Conservation (phyloP, 345 rosid species). For the Luvunga scandens region DNA sequence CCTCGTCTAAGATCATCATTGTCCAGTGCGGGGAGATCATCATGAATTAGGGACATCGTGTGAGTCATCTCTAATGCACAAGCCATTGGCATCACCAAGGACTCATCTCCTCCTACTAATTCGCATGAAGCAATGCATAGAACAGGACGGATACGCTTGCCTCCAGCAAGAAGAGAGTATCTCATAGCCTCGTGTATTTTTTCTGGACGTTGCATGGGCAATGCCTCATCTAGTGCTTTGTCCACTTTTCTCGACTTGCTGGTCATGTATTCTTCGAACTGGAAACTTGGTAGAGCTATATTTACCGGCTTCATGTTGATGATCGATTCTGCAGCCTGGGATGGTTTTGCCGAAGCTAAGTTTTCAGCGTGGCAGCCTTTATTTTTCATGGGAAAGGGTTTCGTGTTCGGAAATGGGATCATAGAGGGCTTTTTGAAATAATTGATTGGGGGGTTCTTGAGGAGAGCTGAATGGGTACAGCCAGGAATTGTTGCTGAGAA, state of each 20-base stretch:
- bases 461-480: not conserved
- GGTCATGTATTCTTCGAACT: conserved; percentile 32
- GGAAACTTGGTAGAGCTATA: conserved; percentile 17
- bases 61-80: conserved; percentile 76
- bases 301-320: not conserved
- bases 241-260: conserved; percentile 35
- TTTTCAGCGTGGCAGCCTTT: not conserved
- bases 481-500: not conserved
- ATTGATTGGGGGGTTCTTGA: not conserved
- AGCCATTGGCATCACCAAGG: conserved; percentile 50
- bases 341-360: not conserved
- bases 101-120: conserved; percentile 52
- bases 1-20: conserved; percentile 65
- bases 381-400: not conserved
- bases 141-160: conserved; percentile 64
- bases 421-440: not conserved
- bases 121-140: conserved; percentile 67
- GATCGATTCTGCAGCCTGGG: not conserved
- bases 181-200: conserved; percentile 72
- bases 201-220: conserved; percentile 42
- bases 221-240: conserved; percentile 49
- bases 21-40: conserved; percentile 77
- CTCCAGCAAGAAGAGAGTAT: conserved; percentile 58
- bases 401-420: too few species aligned
- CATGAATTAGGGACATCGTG: conserved; percentile 63